Base-by-base conservation (phyloP, 2,329 filamentous ascomycete genomes). In the Talaromyces marneffei region DNA sequence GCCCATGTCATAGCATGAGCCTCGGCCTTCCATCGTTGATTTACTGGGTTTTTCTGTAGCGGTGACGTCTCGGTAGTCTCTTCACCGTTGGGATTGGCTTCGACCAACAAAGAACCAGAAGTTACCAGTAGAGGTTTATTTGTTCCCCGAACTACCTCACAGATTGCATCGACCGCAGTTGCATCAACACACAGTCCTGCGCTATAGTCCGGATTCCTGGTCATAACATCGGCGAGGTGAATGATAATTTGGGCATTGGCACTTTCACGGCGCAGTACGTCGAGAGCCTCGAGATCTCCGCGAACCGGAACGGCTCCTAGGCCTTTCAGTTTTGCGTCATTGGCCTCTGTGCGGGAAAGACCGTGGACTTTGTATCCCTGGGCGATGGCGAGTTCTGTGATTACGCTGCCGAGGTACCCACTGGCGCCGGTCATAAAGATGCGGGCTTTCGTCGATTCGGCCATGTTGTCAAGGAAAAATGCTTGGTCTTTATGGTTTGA, bases 231-330 rank as follows among this genome's bases (percentile, higher is more conserved):
- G 3, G 76, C 79, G 5, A 81, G 70, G 62, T 78, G 76, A 4
- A 82, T 66, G 6, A 82, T 75, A n/a, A 72, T 66, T 59, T 82
- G 78, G 5, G 78, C 77, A 9, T 67, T 62, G n/a, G 70, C 63
- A 52, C 73, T 72, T 64, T 79, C 75, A 14, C 62, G 31, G 2
- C 69, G 70, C 4, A 82, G 71, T 2, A 77, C 64, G 23, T 77
- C 73, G 40, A 76, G 70, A 9, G 74, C 68, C 27, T 50, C 25
- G 46, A 50, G 46, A 25, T 50, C 46, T 18, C 46, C 46, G 27
- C 46, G 46, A 31, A 50, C 25, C 18, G 46, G 46, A 2, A 50
- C n/a, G 4, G 46, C 46, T 20, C 46, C 46, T 16, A 50, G 68
- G 2, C 62, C 62, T n/a, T 62, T 62, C 2, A 80, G 66, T 42